Evolutionary conservation across 345 rosid genomes (phyloP), one percentile per base, ranked within the genome.

Genomic region (Nephelium lappaceum): DNA sequence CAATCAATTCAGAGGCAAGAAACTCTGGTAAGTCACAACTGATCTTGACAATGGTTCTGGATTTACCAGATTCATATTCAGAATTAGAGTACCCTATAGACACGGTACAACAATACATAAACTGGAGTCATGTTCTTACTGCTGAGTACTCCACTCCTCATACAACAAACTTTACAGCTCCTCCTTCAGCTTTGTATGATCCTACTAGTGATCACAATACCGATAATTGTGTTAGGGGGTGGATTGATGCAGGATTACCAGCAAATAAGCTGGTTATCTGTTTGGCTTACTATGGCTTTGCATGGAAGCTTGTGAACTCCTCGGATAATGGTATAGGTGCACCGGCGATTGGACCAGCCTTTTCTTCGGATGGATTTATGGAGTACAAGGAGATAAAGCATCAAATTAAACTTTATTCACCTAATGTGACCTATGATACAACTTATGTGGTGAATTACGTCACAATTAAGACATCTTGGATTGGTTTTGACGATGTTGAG

Each of bases 401-500:
- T 0, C 80, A 83, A 75, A 2, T 45, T 11, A 6, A 11, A 11
- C 88, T 83, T 3, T 2, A 49, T 14, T 75, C 53, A 7, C 25
- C n/a, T 14, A 2, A 82, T 0, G 6, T 49, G 3, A 36, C 41
- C 14, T 88, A 84, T 64, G 79, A 83, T 77, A 39, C 79, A 25
- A 80, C 83, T 5, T 83, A 80, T 62, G 88, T 77, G 11, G 84
- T 73, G 51, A 84, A 81, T 72, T 49, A 66, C 53, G 79, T 64
- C 80, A 73, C 41, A 1, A 19, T 51, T 42, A 82, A 83, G 18
- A 43, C 58, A 9, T 7, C 0, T 18, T 86, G 91, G 91, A 77
- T 88, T 47, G 82, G 81, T 83, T 88, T 80, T 51, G 91, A 86
- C 36, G 88, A 76, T 62, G 85, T 81, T 45, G 89, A 85, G 63